Evolutionary conservation across 768 basidiomycete genomes (phyloP).

Genomic region (Pleurotus eryngii): DNA sequence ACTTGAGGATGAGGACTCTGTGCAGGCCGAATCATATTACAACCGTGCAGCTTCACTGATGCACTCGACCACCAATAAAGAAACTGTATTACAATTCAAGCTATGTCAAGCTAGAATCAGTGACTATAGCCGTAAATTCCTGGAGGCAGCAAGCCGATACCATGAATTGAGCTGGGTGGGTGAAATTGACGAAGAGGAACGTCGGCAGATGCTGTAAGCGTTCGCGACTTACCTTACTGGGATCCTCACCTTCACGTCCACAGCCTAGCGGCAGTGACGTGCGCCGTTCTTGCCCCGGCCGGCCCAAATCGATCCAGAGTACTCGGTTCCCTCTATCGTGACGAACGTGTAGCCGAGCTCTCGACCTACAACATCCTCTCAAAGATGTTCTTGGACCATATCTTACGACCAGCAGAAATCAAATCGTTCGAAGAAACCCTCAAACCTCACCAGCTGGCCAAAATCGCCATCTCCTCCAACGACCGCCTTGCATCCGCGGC

Average conservation of each 20-base stretch:
- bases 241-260: background rate
- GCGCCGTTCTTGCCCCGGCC: constrained; percentile 94
- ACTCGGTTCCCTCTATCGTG: constrained; percentile 88
- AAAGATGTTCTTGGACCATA: constrained; percentile 98
- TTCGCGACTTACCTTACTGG: background rate
- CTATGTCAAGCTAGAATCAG: constrained; percentile 92
- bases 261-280: constrained; percentile 89
- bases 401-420: constrained; percentile 86
- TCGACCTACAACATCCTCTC: constrained; percentile 86
- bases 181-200: constrained; percentile 92
- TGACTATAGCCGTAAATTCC: constrained; percentile 88
- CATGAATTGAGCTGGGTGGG: constrained; percentile 91
- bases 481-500: constrained; percentile 70
- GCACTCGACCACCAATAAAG: constrained; percentile 74
- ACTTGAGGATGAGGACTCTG: constrained; percentile 94
- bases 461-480: constrained; percentile 79
- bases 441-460: constrained; percentile 92
- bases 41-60: constrained; percentile 91
- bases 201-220: constrained; percentile 83
- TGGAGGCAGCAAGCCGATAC: constrained; percentile 91
- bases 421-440: constrained; percentile 86
- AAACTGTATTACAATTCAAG: constrained; percentile 81
- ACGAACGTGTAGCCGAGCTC: constrained; percentile 82
- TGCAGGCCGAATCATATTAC: constrained; percentile 97
- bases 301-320: constrained; percentile 94